Percentiles rank a stretch among this genome's conserved stretches.
phyloP scores from a whole-genome alignment of 768 basidiomycete genomes.

The Boletus sp. region DNA sequence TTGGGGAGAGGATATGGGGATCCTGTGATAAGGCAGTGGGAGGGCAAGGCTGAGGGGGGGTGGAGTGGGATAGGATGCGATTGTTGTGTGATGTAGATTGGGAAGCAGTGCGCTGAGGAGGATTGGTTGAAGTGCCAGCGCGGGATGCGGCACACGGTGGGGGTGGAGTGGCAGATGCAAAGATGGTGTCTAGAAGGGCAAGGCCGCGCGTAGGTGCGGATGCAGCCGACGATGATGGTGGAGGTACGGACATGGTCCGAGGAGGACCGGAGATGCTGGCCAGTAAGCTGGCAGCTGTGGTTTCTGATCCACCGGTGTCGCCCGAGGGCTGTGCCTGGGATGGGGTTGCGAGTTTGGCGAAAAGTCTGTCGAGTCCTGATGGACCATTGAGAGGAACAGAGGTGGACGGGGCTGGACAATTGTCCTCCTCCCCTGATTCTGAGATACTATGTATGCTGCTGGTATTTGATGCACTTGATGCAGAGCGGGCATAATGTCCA shows the following conservation, averaged over 20 bases:
- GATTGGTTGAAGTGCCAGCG: slow-evolving; percentile 2
- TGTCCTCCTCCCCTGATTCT: slow-evolving; percentile 30
- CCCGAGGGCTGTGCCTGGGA: slow-evolving; percentile 20
- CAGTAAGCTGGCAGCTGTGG: slow-evolving; percentile 43
- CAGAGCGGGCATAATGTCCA: slow-evolving; percentile 26
- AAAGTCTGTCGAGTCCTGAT: slow-evolving; percentile 43
- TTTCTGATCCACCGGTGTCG: slow-evolving; percentile 23
- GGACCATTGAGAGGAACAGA: slow-evolving; percentile 14
- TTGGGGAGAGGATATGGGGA: slow-evolving; percentile 50
- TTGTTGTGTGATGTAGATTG: slow-evolving; percentile 8
- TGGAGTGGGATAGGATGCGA: slow-evolving; percentile 2
- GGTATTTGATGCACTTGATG: slow-evolving; percentile 33
- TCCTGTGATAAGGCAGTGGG: slow-evolving; percentile 25
- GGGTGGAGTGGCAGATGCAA: slow-evolving; percentile 58
- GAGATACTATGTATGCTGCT: slow-evolving; percentile 36
- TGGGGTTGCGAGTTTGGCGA: slow-evolving; percentile 37
- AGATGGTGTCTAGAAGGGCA: slow-evolving; percentile 63
- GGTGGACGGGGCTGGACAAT: slow-evolving; percentile 9
- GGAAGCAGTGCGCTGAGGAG: slow-evolving; percentile 18
- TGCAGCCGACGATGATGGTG: slow-evolving; percentile 26
- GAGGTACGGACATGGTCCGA: slow-evolving; percentile 28
- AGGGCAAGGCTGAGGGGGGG: slow-evolving; percentile 10
- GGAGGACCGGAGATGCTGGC: slow-evolving; percentile 47
- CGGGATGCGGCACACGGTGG: slow-evolving; percentile 21
- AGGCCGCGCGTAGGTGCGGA: slow-evolving; percentile 45